Conservation (phyloP, 768 basidiomycete genomes). For the Suillus discolor region DNA sequence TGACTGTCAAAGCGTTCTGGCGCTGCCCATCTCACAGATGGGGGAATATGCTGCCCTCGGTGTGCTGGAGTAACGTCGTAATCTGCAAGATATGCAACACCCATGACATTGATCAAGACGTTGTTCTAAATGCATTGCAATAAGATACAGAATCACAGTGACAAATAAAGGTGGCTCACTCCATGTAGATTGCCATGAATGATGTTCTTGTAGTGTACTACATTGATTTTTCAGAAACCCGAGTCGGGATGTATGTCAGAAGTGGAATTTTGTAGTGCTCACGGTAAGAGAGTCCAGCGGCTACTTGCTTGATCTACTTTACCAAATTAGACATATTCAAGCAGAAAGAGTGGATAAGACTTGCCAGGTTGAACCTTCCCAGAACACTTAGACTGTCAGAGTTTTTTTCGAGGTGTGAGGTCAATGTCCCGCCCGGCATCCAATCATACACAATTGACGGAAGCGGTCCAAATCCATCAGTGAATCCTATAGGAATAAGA, state of each 20-base stretch:
- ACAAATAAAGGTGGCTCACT: constrained; percentile 17
- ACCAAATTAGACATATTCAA: background rate
- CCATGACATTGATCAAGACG: constrained; percentile 4
- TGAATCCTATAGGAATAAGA: constrained; percentile 21
- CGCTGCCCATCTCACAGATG: constrained; percentile 12
- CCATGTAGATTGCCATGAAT: constrained; percentile 42
- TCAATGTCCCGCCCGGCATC: constrained; percentile 27
- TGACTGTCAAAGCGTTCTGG: constrained; percentile 6
- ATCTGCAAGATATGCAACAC: constrained; percentile 7
- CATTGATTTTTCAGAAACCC: background rate
- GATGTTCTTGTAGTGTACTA: constrained; percentile 27
- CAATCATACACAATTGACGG: constrained; percentile 28
- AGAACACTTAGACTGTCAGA: constrained; percentile 4
- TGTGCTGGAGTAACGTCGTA: constrained; percentile 2
- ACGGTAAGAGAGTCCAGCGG: constrained; percentile 26
- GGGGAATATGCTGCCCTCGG: background rate
- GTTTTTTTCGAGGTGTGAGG: constrained; percentile 14
- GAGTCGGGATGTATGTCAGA: background rate
- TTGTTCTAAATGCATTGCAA: constrained; percentile 7
- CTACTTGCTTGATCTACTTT: constrained; percentile 12
- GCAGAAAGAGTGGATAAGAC: background rate
- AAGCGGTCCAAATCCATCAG: constrained; percentile 22
- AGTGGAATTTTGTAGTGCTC: constrained; percentile 7
- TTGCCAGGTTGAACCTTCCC: constrained; percentile 17
- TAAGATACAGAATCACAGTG: background rate